Evolutionary conservation across 2,329 filamentous ascomycete genomes (phyloP).

Genomic region (Ilyonectria mors-panacis): DNA sequence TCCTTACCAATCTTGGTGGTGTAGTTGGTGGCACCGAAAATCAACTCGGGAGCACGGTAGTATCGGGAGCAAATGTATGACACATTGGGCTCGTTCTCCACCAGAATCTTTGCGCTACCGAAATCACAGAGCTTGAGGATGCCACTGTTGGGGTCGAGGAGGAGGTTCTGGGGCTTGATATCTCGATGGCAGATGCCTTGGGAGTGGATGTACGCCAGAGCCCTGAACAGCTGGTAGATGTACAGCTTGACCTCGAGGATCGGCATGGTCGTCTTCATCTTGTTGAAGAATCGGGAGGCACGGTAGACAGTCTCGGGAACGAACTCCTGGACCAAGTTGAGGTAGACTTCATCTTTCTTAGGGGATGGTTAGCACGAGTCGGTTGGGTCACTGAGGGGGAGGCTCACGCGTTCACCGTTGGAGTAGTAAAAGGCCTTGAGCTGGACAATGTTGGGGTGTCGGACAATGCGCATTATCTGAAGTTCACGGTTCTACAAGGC

Average conservation of each 20-base stretch:
- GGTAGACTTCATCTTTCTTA: constrained; percentile 99
- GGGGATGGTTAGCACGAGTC: constrained; percentile 32
- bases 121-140: constrained; percentile 99
- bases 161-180: constrained; percentile 98
- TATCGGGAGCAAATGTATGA: constrained; percentile 99
- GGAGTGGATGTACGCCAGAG: constrained; percentile 98
- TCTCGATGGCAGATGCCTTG: constrained; percentile 99
- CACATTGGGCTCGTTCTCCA: constrained; percentile 98
- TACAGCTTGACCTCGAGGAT: constrained; percentile 99
- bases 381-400: constrained; percentile 9
- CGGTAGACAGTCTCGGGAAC: constrained; percentile 99
- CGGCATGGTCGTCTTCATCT: constrained; percentile 99
- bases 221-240: constrained; percentile 99
- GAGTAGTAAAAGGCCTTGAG: constrained; percentile 99
- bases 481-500: constrained; percentile 91
- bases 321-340: constrained; percentile 98
- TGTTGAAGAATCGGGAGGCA: constrained; percentile 99
- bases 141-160: constrained; percentile 91
- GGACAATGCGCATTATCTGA: constrained; percentile 99
- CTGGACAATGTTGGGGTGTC: constrained; percentile 98
- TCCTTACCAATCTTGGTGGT: constrained; percentile 98
- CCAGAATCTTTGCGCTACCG: constrained; percentile 97
- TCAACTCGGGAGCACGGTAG: constrained; percentile 97
- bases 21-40: constrained; percentile 99
- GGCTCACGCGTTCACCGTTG: constrained; percentile 92